Base-by-base conservation (phyloP, 495 filamentous ascomycete species). In the Penicillium steckii region DNA sequence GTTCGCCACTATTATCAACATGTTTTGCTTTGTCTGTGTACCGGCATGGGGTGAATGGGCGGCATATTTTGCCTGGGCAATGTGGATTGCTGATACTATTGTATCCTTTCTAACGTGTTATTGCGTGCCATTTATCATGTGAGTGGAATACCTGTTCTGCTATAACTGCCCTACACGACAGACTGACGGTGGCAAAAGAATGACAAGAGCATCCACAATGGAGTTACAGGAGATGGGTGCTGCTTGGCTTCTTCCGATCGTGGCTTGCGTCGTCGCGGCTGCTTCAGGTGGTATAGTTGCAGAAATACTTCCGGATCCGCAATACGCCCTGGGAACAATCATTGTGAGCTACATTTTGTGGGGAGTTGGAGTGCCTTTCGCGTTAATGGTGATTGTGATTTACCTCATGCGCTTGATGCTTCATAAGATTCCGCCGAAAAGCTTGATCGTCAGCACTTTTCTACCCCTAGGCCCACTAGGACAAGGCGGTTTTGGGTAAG, bases 61-160 rank as follows among this genome's bases (percentile, higher is more conserved):
- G 4, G 43, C 46, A 9, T 63, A 66, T 18, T 56, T 76, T 9
- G 76, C 71, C 23, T 82, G 79, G 80, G 75, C 54, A 7, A 46
- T 85, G 24, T 88, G 85, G 84, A 83, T 79, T 64, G 57, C 83
- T n/a, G 82, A 86, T 58, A 76, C 67, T 1, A 67, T 74, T 2
- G 56, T 85, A 5, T 74, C 81, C 3, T 57, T 85, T 4, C 55
- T 70, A 21, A 74, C 61, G 8, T 78, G 76, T 25, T 58, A 84
- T 13, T 73, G 65, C 12, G 47, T 86, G 24, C 79, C 82, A 2
- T 86, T 82, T 55, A 48, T 81, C 2, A 71, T 86, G 82, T 85
- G 49, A 24, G 42, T 32, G 8, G 18, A 2, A 8, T 19, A 8
- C n/a, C 2, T 10, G 18, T 10, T 0, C 13, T 22, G 5, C 27